Base-by-base conservation (phyloP, 192 early-diverging fungal species). In the Podila verticillata region DNA sequence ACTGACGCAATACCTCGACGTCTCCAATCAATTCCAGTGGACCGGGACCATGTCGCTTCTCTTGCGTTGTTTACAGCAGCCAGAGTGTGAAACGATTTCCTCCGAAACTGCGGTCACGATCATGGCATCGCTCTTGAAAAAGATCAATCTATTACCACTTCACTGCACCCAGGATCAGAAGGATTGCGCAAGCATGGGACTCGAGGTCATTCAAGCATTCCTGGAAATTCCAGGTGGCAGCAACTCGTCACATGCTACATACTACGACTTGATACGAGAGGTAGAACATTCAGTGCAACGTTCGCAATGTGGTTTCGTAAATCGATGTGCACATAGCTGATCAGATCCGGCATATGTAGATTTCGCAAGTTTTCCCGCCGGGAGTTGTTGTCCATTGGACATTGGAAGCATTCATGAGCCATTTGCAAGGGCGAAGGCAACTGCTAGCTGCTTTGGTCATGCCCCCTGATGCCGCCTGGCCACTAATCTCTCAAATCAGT, bases 391-490 rank as follows among this genome's bases (percentile, higher is more conserved):
- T 90, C 60, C 89, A 90, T 73, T 90, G 89, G 89, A 84, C 89
- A 15, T 82, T 90, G 80, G 89, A 90, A 39, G 68, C 77, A 35
- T 87, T 90, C 67, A 78, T 88, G 36, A 86, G 85, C 29, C 82
- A 87, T n/a, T 65, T 90, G 22, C 84, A 84, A n/a, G 82, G 75
- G 64, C 84, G 89, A 39, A 72, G 89, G 30, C 77, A 81, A 10
- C 72, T 84, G 51, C 66, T 90, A 24, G 81, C 84, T 2, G 82
- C 83, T 22, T 73, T 90, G 32, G 84, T 87, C 73, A 90, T 90
- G 82, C 87, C 89, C 26, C 89, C 89, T 34, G 93, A 94, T 75
- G 91, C 91, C 4, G 91, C 92, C 7, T 94, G 93, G 93, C 92
- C 92, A 59, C 72, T 94, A 48, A 92, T 94, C 29, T 91, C 92